Conservation (phyloP, 768 basidiomycete species). For the Astraeus odoratus region DNA sequence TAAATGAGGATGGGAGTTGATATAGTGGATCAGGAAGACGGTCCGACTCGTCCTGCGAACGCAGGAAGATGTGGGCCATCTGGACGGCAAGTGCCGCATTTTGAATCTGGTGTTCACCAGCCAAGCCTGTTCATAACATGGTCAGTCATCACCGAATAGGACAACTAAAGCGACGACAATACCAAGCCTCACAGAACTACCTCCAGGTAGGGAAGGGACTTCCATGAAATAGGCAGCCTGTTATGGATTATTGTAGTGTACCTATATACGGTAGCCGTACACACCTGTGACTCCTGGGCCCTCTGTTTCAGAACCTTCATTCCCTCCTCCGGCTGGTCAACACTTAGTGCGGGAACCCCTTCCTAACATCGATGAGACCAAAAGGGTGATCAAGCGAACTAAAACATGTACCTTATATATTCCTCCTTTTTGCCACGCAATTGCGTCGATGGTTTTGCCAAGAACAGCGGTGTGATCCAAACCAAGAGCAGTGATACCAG, state of each 20-base stretch:
- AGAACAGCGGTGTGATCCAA: constrained; percentile 87
- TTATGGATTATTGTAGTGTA: neutral
- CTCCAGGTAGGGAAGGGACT: constrained; percentile 42
- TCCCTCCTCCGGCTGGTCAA: constrained; percentile 66
- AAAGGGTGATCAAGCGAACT: neutral
- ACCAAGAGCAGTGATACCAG: constrained; percentile 86
- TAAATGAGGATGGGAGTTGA: constrained; percentile 45
- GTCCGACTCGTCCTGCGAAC: constrained; percentile 18
- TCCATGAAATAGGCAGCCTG: constrained; percentile 64
- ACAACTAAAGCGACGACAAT: constrained; percentile 6
- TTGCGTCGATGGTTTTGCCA: constrained; percentile 82
- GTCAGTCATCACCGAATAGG: constrained; percentile 1
- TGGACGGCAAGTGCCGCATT: constrained; percentile 85
- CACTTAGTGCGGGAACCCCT: constrained; percentile 80
- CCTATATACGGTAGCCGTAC: constrained; percentile 4
- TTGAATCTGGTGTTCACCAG: constrained; percentile 78
- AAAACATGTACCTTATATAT: constrained; percentile 75
- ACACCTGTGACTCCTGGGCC: constrained; percentile 62
- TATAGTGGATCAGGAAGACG: constrained; percentile 4
- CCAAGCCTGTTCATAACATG: constrained; percentile 49
- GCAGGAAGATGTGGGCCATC: constrained; percentile 61
- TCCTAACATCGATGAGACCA: constrained; percentile 33
- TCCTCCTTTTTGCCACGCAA: constrained; percentile 93
- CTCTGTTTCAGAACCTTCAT: constrained; percentile 59
- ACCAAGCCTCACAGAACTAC: constrained; percentile 53